phyloP scores from a whole-genome alignment of 208 protist species.

The Trypanosoma brucei region DNA sequence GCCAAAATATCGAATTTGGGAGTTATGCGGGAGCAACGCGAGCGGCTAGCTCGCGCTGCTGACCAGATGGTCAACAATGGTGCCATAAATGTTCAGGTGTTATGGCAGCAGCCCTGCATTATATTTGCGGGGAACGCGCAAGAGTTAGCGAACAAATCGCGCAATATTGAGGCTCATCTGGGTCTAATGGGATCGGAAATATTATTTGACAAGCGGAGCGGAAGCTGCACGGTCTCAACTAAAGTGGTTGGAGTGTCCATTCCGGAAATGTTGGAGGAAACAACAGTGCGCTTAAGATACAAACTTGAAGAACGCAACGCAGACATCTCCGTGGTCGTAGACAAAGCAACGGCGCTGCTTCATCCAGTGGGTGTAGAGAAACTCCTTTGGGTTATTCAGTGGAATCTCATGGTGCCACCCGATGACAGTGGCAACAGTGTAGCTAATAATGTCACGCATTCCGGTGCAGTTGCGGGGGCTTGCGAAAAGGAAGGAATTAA shows the following conservation, averaged over 20 bases:
- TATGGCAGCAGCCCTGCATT: conserved; percentile 75
- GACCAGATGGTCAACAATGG: conserved; percentile 49
- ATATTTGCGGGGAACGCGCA: conserved; percentile 55
- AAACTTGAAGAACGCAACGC: conserved; percentile 18
- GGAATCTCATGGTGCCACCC: conserved; percentile 56
- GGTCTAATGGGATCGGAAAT: conserved; percentile 63
- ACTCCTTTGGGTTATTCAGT: conserved; percentile 45
- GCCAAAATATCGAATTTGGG: conserved; percentile 73
- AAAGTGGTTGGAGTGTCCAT: conserved; percentile 65
- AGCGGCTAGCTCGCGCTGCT: conserved; percentile 51
- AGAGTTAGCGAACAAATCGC: conserved; percentile 37
- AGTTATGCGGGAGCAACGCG: conserved; percentile 75
- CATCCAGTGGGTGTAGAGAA: conserved; percentile 61
- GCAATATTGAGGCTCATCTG: conserved; percentile 60
- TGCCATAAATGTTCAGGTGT: conserved; percentile 40
- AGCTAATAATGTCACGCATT: too few relatives aligned
- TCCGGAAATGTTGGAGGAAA: conserved; percentile 59
- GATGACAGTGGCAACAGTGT: conserved; percentile 1
- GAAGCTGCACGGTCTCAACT: conserved; percentile 29
- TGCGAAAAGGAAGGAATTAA: too few relatives aligned
- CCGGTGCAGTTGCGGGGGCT: too few relatives aligned
- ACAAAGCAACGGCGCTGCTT: conserved; percentile 48
- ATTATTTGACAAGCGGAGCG: conserved; percentile 33
- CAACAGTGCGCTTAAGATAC: conserved; percentile 41
- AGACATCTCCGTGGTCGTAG: conserved; percentile 38